Percentiles rank a stretch among this genome's conserved stretches.
phyloP scores from a whole-genome alignment of 2,329 filamentous ascomycete genomes.

The Verticillium isaacii region DNA sequence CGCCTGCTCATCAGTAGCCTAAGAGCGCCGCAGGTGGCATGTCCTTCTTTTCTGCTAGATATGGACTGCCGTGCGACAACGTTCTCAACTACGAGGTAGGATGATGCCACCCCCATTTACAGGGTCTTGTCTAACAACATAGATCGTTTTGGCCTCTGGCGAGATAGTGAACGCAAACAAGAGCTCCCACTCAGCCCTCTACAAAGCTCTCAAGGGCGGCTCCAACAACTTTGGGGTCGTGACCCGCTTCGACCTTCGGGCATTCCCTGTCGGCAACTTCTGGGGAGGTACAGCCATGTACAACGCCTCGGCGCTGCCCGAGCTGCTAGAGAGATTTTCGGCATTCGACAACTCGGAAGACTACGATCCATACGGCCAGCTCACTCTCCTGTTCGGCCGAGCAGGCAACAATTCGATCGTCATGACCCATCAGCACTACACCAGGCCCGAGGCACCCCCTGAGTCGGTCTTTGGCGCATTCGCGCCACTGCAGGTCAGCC shows the following conservation, averaged over 20 bases:
- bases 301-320: not conserved
- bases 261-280: conserved; percentile 21
- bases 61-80: conserved; percentile 41
- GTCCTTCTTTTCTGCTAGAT: conserved; percentile 19
- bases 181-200: conserved; percentile 30
- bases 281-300: conserved; percentile 16
- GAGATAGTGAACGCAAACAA: conserved; percentile 30
- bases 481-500: not conserved
- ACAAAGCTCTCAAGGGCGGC: conserved; percentile 14
- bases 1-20: not conserved
- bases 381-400: not conserved
- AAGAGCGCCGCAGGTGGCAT: conserved; percentile 7
- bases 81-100: conserved; percentile 31
- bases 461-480: not conserved
- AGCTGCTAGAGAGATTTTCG: not conserved
- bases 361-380: not conserved
- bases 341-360: not conserved
- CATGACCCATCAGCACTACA: not conserved
- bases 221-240: conserved; percentile 15
- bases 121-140: not conserved
- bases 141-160: conserved; percentile 30
- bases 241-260: conserved; percentile 17
- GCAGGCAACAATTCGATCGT: not conserved
- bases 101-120: too few species aligned
- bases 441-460: not conserved